Evolutionary conservation across 306 rosid species (phyloP).

Genomic region (Prunus mira): DNA sequence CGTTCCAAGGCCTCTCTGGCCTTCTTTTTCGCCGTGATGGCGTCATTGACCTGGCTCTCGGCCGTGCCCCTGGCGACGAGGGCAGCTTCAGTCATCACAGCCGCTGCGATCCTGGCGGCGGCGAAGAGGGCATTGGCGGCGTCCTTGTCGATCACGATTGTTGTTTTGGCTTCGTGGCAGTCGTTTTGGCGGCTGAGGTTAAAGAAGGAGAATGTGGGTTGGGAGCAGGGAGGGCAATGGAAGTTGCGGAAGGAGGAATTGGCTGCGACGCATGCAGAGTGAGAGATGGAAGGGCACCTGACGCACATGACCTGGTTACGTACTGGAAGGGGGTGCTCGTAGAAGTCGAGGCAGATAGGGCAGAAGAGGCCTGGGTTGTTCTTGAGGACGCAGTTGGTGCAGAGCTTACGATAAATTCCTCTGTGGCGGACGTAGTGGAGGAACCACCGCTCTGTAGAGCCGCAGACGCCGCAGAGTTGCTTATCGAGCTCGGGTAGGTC

Average conservation of each 20-base stretch:
- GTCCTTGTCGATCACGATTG: not conserved
- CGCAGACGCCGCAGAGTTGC: conserved; percentile 46
- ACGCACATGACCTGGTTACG: conserved; percentile 57
- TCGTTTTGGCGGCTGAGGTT: not conserved
- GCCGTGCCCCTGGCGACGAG: conserved; percentile 40
- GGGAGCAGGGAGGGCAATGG: conserved; percentile 50
- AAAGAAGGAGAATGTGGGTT: conserved; percentile 47
- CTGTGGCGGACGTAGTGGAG: conserved; percentile 47
- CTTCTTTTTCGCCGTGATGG: conserved; percentile 49
- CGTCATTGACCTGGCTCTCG: conserved; percentile 44
- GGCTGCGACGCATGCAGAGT: conserved; percentile 39
- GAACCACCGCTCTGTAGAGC: conserved; percentile 23
- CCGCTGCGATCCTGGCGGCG: conserved; percentile 47
- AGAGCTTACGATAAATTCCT: conserved; percentile 34
- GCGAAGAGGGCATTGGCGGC: conserved; percentile 43
- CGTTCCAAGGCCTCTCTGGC: conserved; percentile 57
- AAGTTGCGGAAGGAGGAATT: conserved; percentile 23
- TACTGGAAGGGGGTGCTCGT: conserved; percentile 34
- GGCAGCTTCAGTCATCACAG: conserved; percentile 44
- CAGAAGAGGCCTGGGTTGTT: conserved; percentile 55
- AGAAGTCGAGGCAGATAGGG: conserved; percentile 59
- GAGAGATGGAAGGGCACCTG: conserved; percentile 63
- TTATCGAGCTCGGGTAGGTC: not conserved
- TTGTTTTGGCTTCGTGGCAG: not conserved
- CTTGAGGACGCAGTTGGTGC: conserved; percentile 72